Percentiles rank a stretch among this genome's conserved stretches.
These are phyloP conservation scores for Ophiostoma piceae DNA, from an alignment of 2,329 filamentous ascomycete species.

Conservation along the genomic window DNA sequence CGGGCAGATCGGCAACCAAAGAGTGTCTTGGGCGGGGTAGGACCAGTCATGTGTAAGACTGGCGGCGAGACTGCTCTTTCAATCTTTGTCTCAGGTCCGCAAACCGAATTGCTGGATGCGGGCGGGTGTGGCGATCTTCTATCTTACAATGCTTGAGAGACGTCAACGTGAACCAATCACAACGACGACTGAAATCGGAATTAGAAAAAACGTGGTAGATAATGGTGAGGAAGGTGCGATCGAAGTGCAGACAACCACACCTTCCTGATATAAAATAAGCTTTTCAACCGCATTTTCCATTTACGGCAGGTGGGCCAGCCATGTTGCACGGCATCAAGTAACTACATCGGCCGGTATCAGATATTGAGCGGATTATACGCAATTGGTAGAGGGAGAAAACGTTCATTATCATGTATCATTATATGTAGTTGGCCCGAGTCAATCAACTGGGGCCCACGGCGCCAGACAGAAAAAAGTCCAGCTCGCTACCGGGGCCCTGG, in stretches of 20 bases:
- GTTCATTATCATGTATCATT: background rate
- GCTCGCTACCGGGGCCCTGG: conserved; percentile 62
- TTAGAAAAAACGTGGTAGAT: background rate
- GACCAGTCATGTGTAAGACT: too few relatives aligned
- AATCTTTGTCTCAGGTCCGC: background rate
- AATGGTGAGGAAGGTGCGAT: background rate
- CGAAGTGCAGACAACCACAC: background rate
- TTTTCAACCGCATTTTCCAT: background rate
- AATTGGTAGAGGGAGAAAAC: too few relatives aligned
- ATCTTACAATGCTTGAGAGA: background rate
- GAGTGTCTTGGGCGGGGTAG: background rate
- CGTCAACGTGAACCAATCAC: background rate
- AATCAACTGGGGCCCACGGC: background rate
- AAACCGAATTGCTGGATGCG: background rate
- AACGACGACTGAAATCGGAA: background rate
- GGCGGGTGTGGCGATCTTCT: background rate
- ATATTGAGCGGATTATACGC: too few relatives aligned
- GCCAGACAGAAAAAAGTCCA: conserved; percentile 67
- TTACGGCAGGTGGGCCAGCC: background rate
- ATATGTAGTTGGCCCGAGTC: background rate
- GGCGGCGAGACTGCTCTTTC: background rate
- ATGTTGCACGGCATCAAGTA: background rate
- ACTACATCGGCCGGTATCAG: background rate
- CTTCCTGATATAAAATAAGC: background rate
- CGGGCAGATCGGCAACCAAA: background rate